Percentiles rank a stretch among this genome's conserved stretches.
phyloP scores from a whole-genome alignment of 1,284 basidiomycete species.

The Abortiporus biennis region DNA sequence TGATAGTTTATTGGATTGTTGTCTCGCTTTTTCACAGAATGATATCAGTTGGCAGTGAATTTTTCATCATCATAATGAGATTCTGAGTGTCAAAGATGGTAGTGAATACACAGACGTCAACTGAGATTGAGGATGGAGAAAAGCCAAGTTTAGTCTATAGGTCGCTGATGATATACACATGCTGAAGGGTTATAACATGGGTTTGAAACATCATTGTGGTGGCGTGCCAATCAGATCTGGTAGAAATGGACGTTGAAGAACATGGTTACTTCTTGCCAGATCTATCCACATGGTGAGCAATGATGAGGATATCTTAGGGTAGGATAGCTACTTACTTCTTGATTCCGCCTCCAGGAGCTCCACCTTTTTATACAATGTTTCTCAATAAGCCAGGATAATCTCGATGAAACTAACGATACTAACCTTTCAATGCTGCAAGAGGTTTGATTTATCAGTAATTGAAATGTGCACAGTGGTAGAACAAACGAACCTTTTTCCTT shows the following conservation, averaged over 20 bases:
- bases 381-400: neutral
- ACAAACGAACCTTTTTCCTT: conserved; percentile 52
- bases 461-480: conserved; percentile 7
- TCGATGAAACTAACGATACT: conserved; percentile 18
- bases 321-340: conserved; percentile 60
- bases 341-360: conserved; percentile 68
- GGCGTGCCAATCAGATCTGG: no score
- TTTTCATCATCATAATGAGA: no score
- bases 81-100: no score
- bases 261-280: conserved; percentile 74
- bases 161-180: no score
- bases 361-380: conserved; percentile 31
- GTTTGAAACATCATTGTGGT: no score
- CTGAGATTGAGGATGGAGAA: no score
- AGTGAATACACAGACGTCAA: neutral
- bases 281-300: conserved; percentile 28
- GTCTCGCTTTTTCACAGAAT: no score
- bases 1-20: no score
- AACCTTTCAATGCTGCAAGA: conserved; percentile 55
- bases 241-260: no score
- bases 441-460: conserved; percentile 6
- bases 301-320: conserved; percentile 1
- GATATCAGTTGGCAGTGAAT: no score
- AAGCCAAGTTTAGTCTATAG: no score
- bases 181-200: no score